These are phyloP conservation scores for Colletotrichum liaoningense DNA, from an alignment of 2,329 filamentous ascomycete genomes.

Conservation along the genomic window DNA sequence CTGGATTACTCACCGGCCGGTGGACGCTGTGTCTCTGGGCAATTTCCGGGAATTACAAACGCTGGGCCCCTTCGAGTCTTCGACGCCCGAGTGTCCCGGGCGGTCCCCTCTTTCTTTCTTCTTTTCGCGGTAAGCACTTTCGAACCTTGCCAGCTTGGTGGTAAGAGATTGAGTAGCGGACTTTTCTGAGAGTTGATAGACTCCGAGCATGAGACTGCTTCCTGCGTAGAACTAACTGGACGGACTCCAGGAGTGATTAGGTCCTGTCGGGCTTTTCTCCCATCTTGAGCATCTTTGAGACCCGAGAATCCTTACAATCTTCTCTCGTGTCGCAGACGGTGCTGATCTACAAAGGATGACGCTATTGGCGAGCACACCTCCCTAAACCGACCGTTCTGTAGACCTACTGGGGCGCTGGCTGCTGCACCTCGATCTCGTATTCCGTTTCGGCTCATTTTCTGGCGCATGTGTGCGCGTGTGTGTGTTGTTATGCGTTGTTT, in stretches of 20 bases:
- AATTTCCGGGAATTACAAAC: conserved; percentile 1
- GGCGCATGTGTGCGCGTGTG: background rate
- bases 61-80: background rate
- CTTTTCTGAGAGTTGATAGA: background rate
- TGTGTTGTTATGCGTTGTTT: background rate
- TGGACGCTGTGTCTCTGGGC: conserved; percentile 14
- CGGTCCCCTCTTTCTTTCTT: background rate
- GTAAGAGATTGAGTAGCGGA: background rate
- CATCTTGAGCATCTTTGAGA: background rate
- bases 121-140: background rate
- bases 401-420: conserved; percentile 1
- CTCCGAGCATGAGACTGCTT: background rate
- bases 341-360: background rate
- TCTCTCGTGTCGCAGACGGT: background rate
- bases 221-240: background rate
- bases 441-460: background rate
- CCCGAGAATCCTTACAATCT: background rate
- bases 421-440: conserved; percentile 27
- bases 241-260: background rate
- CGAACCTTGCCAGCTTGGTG: background rate
- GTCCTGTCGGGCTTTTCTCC: background rate
- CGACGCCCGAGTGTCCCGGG: background rate
- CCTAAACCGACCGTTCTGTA: background rate
- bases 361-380: background rate
- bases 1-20: conserved; percentile 5